These are phyloP conservation scores for Mucor ambiguus DNA, from an alignment of 371 early-diverging fungal genomes.

Conservation along the genomic window DNA sequence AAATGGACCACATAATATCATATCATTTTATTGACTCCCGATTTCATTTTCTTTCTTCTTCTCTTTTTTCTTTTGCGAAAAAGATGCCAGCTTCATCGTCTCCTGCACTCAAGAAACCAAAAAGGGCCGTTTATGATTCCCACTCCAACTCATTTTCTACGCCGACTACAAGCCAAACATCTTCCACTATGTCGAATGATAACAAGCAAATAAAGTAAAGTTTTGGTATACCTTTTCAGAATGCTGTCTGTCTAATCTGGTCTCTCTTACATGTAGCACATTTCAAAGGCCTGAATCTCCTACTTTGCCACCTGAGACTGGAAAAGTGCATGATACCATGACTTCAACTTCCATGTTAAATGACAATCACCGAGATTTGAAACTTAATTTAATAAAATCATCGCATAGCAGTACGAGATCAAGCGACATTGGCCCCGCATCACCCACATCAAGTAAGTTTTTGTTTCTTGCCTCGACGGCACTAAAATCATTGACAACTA, in stretches of 20 bases:
- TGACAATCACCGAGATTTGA: conserved; percentile 5
- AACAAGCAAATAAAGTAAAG: conserved; percentile 1
- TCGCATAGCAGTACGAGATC: conserved; percentile 1
- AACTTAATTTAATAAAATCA: conserved; percentile 1
- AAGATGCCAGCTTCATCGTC: conserved; percentile 6
- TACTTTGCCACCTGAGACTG: conserved; percentile 37
- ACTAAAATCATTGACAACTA: background rate
- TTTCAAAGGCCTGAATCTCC: conserved; percentile 41
- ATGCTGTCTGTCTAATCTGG: background rate
- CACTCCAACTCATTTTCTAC: background rate
- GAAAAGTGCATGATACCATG: background rate
- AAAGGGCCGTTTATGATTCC: background rate
- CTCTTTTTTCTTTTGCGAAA: background rate
- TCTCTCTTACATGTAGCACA: background rate
- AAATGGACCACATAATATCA: conserved; percentile 3
- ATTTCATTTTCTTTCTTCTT: background rate
- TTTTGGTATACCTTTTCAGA: too few relatives aligned
- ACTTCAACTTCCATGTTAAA: background rate
- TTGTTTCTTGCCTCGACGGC: background rate
- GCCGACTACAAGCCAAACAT: background rate
- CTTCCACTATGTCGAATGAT: background rate
- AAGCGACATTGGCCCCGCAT: background rate
- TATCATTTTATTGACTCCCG: background rate
- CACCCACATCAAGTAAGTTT: conserved; percentile 10
- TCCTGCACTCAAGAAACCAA: background rate